A percentile compares a stretch with the other conserved stretches of the same genome.
These are phyloP conservation scores for Asterochloris erici DNA, from an alignment of 139 green algal genomes.

Conservation along the genomic window DNA sequence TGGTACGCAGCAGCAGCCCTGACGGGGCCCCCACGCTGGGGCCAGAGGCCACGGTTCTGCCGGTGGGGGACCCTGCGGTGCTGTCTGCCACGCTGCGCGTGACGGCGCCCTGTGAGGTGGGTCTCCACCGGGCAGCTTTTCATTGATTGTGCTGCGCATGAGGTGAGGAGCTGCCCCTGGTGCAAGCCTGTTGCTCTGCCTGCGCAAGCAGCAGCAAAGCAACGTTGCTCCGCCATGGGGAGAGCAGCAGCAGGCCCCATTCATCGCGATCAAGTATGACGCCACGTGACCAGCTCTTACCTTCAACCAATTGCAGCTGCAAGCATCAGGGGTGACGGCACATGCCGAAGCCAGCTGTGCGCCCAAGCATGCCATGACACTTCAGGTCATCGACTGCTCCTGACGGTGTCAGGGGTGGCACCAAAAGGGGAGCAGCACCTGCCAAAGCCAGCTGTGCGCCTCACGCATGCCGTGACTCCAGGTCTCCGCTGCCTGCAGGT, in stretches of 20 bases:
- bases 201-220: background rate
- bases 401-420: background rate
- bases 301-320: too few relatives aligned
- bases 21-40: background rate
- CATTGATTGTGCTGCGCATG: background rate
- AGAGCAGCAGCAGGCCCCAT: background rate
- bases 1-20: conserved; percentile 1
- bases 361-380: background rate
- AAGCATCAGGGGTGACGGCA: too few relatives aligned
- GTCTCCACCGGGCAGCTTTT: background rate
- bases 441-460: background rate
- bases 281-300: too few relatives aligned
- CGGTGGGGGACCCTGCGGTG: conserved; percentile 6
- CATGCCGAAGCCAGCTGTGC: too few relatives aligned
- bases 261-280: too few relatives aligned
- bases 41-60: background rate
- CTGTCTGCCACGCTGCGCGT: conserved; percentile 4
- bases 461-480: background rate
- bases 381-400: background rate
- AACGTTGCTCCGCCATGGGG: background rate
- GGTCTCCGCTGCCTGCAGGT: background rate
- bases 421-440: background rate
- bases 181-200: background rate
- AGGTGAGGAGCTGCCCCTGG: background rate
- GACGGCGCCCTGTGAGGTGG: conserved; percentile 17